Base-by-base conservation (phyloP, 1,284 basidiomycete genomes). In the Somion occarium region DNA sequence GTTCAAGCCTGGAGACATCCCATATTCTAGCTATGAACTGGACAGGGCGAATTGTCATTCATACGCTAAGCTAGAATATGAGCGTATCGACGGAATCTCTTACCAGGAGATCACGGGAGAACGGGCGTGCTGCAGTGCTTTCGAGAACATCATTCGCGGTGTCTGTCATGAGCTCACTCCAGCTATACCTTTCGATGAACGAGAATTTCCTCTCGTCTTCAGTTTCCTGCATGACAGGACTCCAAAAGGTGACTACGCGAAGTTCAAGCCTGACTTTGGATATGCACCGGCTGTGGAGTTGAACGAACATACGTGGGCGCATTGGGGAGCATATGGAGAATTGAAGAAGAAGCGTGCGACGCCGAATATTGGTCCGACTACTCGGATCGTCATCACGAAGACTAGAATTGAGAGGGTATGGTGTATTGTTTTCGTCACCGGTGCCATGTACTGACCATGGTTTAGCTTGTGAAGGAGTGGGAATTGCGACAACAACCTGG, bases 251-350 rank as follows among this genome's bases (percentile, higher is more conserved):
- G 25, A 47, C 20, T 51, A 23, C 30, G 43, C 25, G 13, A 38
- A 38, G 2, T 30, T 37, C 44, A 51, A 51, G 27, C 50, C 50
- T 3, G 50, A 51, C 44, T 38, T 51, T 24, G 22, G 25, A 3
- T 25, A 12, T 5, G 44, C 20, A 4, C n/a, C 7, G 38, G n/a
- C 26, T 15, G 19, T 39, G 20, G 12, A 11, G 42, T 15, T 23
- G 20, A 18, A 23, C 19, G 34, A 27, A 24, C 38, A 26, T 13
- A 11, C 3, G 11, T 49, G 48, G 48, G 11, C 5, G 15, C 7
- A 11, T 7, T 9, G 22, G 11, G 41, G n/a, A 12, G 18, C 24
- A 5, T 42, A 3, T 34, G 48, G 38, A 13, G 48, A 49, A 30
- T 15, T 49, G 22, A 49, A 49, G 41, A 42, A 49, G 18, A 24